Evolutionary conservation across 208 protist genomes (phyloP), one percentile per base, ranked within the genome.

Genomic region (Tetramitus jugosus): DNA sequence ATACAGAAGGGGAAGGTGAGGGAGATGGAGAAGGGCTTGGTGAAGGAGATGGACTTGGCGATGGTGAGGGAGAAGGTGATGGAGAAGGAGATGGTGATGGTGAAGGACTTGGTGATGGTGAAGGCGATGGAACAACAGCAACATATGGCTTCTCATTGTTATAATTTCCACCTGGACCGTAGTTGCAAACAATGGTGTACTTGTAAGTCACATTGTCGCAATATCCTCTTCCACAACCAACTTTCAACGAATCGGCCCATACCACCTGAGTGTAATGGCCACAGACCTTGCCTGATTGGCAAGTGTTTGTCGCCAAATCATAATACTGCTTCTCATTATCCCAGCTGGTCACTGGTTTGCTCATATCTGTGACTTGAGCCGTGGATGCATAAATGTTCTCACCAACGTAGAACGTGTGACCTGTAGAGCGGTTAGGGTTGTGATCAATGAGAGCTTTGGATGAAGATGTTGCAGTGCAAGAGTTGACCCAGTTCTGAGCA

Each of bases 191-290:
- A 33, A 52, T 74, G 8, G 26, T 35, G 7, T 53, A 13, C 3
- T 2, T 2, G 8, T 49, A 42, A 33, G 35, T 17, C 43, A 74
- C 3, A 17, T 8, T 74, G 7, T 0, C 0, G 17, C 67, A 74
- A 0, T 4, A 53, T 2, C 39, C 8, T 17, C 26, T 10, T 33
- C 42, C 67, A 37, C 67, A 74, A n/a, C 67, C 67, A 53, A 74
- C 29, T 33, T 74, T 52, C 1, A 20, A 37, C 17, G n/a, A 39
- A 6, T 29, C 53, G n/a, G 40, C 43, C 67, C 67, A 74, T 35
- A 74, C 42, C 6, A 74, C 20, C 53, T 74, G 67, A 39, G 67
- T 74, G 29, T 74, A 74, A 23, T 74, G 67, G 13, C 67, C 67
- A 74, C 67, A 74, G 26, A 53, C 42, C 37, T 74, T 45, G 23